Conservation (phyloP, 139 green algal genomes). For the Chlorella ohadii region DNA sequence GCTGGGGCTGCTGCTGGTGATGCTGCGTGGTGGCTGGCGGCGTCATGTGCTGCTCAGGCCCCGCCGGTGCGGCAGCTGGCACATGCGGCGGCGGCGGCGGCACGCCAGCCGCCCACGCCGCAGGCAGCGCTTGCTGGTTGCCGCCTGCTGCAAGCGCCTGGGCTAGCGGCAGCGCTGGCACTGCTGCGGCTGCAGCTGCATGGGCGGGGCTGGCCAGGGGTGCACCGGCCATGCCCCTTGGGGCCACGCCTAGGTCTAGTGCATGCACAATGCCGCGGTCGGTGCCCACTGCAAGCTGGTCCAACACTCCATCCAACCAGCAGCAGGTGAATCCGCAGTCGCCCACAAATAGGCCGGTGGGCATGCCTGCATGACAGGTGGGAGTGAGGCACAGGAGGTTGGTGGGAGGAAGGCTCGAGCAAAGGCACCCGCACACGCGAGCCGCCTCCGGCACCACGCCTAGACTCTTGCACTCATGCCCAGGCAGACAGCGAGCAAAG, state of each 20-base stretch:
- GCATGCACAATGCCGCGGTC: constrained; percentile 75
- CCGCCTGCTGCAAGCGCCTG: too few relatives aligned
- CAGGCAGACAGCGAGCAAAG: too few relatives aligned
- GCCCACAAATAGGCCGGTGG: constrained; percentile 66
- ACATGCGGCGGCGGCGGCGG: too few relatives aligned
- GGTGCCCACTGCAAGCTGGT: constrained; percentile 66
- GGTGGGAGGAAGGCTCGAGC: too few relatives aligned
- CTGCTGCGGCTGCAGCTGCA: not conserved
- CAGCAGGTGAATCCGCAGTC: constrained; percentile 63
- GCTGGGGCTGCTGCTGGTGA: not conserved
- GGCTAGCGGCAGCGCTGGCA: too few relatives aligned
- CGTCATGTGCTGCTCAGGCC: not conserved
- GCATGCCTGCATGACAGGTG: not conserved
- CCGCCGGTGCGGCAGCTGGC: not conserved
- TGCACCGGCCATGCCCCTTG: not conserved
- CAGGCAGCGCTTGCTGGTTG: too few relatives aligned
- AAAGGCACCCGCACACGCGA: too few relatives aligned
- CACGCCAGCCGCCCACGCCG: too few relatives aligned
- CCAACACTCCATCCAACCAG: constrained; percentile 29
- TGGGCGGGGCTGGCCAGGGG: not conserved
- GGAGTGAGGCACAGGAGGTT: not conserved
- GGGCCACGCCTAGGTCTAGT: constrained; percentile 44
- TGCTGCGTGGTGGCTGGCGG: not conserved
- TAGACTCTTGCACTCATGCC: too few relatives aligned
- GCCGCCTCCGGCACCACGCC: too few relatives aligned